phyloP scores from a whole-genome alignment of 2,329 filamentous ascomycete genomes.

The Ceratocystis smalleyi region DNA sequence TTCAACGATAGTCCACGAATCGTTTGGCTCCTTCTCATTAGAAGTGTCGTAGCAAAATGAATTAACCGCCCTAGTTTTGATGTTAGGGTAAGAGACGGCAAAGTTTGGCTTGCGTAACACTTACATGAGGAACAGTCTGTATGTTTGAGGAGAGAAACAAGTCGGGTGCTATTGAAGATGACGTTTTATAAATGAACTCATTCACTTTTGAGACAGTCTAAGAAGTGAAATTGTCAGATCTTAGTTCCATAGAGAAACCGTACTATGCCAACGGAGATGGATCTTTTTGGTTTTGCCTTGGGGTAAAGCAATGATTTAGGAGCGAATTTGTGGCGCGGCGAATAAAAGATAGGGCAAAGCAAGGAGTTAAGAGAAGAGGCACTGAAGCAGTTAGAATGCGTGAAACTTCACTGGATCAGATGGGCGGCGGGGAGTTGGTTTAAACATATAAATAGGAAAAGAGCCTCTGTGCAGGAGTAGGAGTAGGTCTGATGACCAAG shows the following conservation, averaged over 20 bases:
- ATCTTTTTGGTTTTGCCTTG: background rate
- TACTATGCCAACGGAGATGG: background rate
- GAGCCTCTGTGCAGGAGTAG: background rate
- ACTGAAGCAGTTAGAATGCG: background rate
- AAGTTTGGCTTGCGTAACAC: background rate
- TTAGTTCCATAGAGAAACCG: background rate
- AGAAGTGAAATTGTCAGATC: slow-evolving; percentile 1
- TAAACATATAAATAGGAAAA: slow-evolving; percentile 6
- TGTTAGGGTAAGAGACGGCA: background rate
- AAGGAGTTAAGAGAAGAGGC: background rate
- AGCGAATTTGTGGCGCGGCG: background rate
- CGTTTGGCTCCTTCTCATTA: background rate
- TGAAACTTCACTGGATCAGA: background rate
- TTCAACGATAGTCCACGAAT: slow-evolving; percentile 33
- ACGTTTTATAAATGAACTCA: background rate
- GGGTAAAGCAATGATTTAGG: background rate
- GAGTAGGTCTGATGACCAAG: slow-evolving; percentile 4
- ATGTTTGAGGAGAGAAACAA: background rate
- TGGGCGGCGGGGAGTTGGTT: background rate
- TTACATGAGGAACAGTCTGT: background rate
- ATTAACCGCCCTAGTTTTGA: background rate
- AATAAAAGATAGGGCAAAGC: background rate
- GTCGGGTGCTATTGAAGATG: background rate
- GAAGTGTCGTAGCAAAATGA: slow-evolving; percentile 10
- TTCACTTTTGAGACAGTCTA: background rate